Evolutionary conservation across 2,329 filamentous ascomycete species (phyloP).

Genomic region (Uncinocarpus reesii): DNA sequence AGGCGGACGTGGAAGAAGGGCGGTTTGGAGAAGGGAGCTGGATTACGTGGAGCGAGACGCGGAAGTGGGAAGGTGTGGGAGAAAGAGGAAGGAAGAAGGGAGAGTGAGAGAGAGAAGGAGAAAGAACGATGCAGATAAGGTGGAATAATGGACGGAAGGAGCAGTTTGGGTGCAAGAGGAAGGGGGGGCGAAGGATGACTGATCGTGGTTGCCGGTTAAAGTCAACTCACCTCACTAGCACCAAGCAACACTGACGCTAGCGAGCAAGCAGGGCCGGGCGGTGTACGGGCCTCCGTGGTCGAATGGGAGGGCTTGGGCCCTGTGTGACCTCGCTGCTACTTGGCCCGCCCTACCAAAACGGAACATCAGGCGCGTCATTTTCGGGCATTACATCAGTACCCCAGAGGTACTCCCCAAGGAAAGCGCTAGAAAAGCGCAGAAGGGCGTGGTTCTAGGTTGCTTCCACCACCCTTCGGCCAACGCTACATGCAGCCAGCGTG

Average conservation of each 20-base stretch:
- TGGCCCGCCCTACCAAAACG: not conserved
- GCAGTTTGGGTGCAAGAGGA: conserved; percentile 19
- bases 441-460: conserved; percentile 6
- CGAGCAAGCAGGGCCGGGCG: conserved; percentile 1
- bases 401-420: conserved; percentile 3
- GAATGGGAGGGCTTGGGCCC: not conserved
- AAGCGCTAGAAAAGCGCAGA: conserved; percentile 9
- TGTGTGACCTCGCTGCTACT: conserved; percentile 7
- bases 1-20: conserved; percentile 15
- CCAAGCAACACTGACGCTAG: no score
- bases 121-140: conserved; percentile 15
- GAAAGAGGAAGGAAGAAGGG: conserved; percentile 24
- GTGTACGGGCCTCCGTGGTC: conserved; percentile 6
- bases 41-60: conserved; percentile 20
- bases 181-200: conserved; percentile 20
- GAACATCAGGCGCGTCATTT: conserved; percentile 3
- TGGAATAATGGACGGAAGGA: conserved; percentile 16
- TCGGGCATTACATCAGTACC: conserved; percentile 11
- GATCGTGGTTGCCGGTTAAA: conserved; percentile 12
- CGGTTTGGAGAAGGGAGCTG: conserved; percentile 9
- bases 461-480: no score
- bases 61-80: conserved; percentile 27
- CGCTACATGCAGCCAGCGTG: not conserved
- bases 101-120: conserved; percentile 21
- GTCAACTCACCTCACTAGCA: no score